Percentiles rank a stretch among this genome's conserved stretches.
phyloP scores from a whole-genome alignment of 2,329 filamentous ascomycete species.

The Clonostachys byssicola region DNA sequence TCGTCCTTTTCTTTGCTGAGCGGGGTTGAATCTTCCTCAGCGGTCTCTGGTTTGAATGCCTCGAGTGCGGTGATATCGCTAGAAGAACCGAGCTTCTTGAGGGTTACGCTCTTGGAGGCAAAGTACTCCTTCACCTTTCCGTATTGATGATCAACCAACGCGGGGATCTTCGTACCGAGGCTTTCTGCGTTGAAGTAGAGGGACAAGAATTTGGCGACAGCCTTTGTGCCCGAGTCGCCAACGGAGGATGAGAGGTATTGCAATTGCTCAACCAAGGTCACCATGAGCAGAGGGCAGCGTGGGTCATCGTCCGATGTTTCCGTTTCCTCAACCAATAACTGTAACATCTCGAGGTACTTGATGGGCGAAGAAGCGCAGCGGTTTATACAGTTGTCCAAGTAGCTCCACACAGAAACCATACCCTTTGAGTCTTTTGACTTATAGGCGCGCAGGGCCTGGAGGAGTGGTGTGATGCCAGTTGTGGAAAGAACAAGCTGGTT shows the following conservation, averaged over 20 bases:
- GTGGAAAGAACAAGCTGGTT: slow-evolving; percentile 59
- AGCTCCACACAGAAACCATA: slow-evolving; percentile 53
- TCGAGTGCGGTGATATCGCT: slow-evolving; percentile 9
- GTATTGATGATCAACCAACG: slow-evolving; percentile 18
- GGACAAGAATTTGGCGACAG: slow-evolving; percentile 54
- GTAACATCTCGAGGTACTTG: slow-evolving; percentile 72
- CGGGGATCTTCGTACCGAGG: slow-evolving; percentile 38
- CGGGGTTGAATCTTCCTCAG: not conserved
- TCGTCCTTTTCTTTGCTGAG: slow-evolving; percentile 3
- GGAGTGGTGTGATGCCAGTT: slow-evolving; percentile 42
- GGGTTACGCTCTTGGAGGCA: slow-evolving; percentile 12
- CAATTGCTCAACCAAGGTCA: slow-evolving; percentile 74
- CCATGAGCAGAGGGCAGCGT: slow-evolving; percentile 55
- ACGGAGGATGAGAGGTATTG: slow-evolving; percentile 58
- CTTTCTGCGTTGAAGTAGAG: slow-evolving; percentile 51
- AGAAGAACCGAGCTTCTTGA: slow-evolving; percentile 9
- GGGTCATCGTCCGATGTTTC: slow-evolving; percentile 13
- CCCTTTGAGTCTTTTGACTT: slow-evolving; percentile 7
- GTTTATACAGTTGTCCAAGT: slow-evolving; percentile 78
- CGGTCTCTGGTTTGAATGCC: not conserved
- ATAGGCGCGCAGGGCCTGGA: slow-evolving; percentile 22
- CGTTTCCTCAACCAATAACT: slow-evolving; percentile 10
- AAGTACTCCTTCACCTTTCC: slow-evolving; percentile 23
- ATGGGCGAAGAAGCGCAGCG: slow-evolving; percentile 73
- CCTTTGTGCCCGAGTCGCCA: slow-evolving; percentile 32